Evolutionary conservation across 129 eudicot species (phyloP).

Genomic region (Erigeron canadensis): DNA sequence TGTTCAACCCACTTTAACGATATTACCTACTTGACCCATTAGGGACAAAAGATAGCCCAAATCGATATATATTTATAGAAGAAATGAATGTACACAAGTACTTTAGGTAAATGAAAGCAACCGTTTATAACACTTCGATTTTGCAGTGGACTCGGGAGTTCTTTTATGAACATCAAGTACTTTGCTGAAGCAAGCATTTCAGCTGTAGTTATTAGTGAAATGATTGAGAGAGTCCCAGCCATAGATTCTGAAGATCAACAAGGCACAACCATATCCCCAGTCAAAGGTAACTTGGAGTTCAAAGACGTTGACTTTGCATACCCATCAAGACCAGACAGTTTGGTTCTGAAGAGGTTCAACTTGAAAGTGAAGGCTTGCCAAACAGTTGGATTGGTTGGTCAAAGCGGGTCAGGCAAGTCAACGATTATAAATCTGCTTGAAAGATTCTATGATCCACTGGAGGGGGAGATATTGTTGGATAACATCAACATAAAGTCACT

Average conservation of each 20-base stretch:
- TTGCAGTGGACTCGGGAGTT: conserved; percentile 39
- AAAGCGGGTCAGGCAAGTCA: conserved; percentile 87
- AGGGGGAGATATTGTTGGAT: conserved; percentile 71
- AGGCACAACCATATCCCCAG: conserved; percentile 45
- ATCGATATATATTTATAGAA: not conserved
- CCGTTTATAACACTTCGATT: conserved; percentile 20
- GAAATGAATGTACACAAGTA: no score
- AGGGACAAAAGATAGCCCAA: not conserved
- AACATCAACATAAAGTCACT: conserved; percentile 57
- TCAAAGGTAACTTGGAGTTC: conserved; percentile 63
- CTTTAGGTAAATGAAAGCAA: not conserved
- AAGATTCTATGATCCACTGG: conserved; percentile 70
- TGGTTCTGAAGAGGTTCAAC: conserved; percentile 55
- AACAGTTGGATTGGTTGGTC: conserved; percentile 77
- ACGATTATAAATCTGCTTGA: conserved; percentile 64
- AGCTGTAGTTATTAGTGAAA: conserved; percentile 41
- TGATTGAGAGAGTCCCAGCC: conserved; percentile 52
- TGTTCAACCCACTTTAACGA: not conserved
- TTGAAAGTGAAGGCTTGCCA: conserved; percentile 59
- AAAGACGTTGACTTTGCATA: conserved; percentile 55
- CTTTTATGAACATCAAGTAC: conserved; percentile 39
- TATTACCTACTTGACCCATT: not conserved
- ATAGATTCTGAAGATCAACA: conserved; percentile 48
- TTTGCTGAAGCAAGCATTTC: conserved; percentile 48
- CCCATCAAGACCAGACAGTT: conserved; percentile 65